A percentile compares a stretch with the other conserved stretches of the same genome.
Evolutionary conservation across 2,329 filamentous ascomycete species (phyloP).

Genomic region (Claviceps cyperi): DNA sequence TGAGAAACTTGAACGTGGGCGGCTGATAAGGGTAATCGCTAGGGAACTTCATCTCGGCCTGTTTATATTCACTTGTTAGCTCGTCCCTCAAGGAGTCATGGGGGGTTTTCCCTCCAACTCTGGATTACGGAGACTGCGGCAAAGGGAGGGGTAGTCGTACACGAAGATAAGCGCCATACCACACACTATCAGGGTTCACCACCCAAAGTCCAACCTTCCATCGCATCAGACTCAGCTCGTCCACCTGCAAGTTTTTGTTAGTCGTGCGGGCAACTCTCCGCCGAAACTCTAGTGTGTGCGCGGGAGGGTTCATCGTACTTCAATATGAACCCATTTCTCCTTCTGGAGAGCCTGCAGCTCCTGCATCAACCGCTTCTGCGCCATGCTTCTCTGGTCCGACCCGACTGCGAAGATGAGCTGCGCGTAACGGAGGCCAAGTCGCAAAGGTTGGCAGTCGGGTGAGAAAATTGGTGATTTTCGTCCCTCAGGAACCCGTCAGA

Average conservation of each 20-base stretch:
- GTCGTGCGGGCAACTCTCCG: neutral
- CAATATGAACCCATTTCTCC: conserved; percentile 88
- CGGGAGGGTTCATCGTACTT: conserved; percentile 37
- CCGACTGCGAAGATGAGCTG: neutral
- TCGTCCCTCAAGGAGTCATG: neutral
- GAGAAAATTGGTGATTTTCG: too few relatives aligned
- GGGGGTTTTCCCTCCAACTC: neutral
- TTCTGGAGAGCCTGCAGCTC: conserved; percentile 71
- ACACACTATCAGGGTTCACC: conserved; percentile 80
- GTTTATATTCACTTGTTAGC: neutral
- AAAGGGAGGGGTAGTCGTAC: conserved; percentile 16
- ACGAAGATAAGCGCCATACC: conserved; percentile 86
- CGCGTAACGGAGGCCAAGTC: neutral
- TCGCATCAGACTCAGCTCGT: conserved; percentile 69
- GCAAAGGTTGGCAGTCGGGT: too few relatives aligned
- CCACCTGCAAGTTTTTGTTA: conserved; percentile 35
- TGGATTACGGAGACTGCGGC: conserved; percentile 7
- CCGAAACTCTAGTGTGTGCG: neutral
- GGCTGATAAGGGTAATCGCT: conserved; percentile 81
- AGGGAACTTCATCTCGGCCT: conserved; percentile 77
- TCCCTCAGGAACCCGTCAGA: too few relatives aligned
- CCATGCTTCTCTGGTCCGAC: conserved; percentile 19
- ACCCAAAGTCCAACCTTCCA: conserved; percentile 88
- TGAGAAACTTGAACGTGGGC: conserved; percentile 73
- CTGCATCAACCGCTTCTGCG: conserved; percentile 69